phyloP scores from a whole-genome alignment of 225 moss, liverwort and hornwort species.

The Antitrichia curtipendula region DNA sequence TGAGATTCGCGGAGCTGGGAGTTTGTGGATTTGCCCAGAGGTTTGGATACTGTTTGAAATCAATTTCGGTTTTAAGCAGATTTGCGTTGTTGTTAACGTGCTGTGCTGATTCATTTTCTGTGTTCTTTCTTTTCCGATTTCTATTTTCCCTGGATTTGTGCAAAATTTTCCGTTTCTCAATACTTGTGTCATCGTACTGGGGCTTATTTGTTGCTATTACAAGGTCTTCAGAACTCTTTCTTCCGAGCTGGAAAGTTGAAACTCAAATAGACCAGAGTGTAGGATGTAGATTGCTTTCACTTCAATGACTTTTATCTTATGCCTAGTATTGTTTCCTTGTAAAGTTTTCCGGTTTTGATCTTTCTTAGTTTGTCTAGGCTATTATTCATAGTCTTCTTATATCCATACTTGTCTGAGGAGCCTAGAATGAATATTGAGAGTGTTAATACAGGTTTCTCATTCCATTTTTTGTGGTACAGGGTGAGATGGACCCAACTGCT shows the following conservation, averaged over 20 bases:
- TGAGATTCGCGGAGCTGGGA: conserved; percentile 91
- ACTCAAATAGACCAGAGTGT: background rate
- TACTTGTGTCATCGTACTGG: background rate
- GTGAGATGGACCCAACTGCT: conserved; percentile 74
- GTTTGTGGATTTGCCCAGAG: conserved; percentile 96
- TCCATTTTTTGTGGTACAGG: conserved; percentile 36
- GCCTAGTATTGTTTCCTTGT: background rate
- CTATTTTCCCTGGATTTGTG: background rate
- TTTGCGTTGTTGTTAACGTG: background rate
- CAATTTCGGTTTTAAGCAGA: background rate
- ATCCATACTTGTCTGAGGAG: background rate
- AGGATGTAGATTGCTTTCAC: background rate
- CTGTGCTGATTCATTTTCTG: background rate
- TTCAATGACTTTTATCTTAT: background rate
- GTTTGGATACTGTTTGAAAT: conserved; percentile 29
- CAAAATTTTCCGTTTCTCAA: background rate
- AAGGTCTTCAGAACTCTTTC: background rate
- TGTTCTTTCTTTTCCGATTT: background rate
- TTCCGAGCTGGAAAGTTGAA: background rate
- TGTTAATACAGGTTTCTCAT: background rate
- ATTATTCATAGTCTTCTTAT: background rate
- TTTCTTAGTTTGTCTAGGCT: background rate
- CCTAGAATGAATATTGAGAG: background rate
- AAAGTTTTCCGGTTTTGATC: background rate
- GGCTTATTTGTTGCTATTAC: background rate